A percentile compares a stretch with the other conserved stretches of the same genome.
phyloP scores from a whole-genome alignment of 805 yeast species.

The Hanseniaspora vineae region DNA sequence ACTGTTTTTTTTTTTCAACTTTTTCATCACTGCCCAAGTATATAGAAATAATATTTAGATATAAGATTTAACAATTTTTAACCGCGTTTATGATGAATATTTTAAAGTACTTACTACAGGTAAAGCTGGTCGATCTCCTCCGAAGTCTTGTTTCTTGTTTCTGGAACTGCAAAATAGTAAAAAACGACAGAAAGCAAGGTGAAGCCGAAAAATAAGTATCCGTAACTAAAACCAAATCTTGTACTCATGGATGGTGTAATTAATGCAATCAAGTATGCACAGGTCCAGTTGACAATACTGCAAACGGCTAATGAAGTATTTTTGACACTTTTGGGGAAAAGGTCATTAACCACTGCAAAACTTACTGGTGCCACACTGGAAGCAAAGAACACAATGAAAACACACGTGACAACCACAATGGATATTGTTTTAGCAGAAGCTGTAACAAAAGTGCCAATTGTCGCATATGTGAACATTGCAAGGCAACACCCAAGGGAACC shows the following conservation, averaged over 20 bases:
- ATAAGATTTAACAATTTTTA: neutral
- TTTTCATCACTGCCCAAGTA: no score
- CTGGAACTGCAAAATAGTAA: slow-evolving; percentile 40
- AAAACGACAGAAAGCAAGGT: slow-evolving; percentile 36
- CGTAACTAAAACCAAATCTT: slow-evolving; percentile 50
- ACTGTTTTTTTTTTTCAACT: no score
- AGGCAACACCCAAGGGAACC: slow-evolving; percentile 45
- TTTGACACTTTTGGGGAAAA: slow-evolving; percentile 54
- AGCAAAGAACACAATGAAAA: slow-evolving; percentile 55
- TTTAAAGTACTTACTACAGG: no score
- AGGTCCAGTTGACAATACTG: slow-evolving; percentile 51
- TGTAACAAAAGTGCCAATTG: slow-evolving; percentile 36
- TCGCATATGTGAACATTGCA: slow-evolving; percentile 46
- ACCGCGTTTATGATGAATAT: no score
- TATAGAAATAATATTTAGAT: neutral
- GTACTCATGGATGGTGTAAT: slow-evolving; percentile 55
- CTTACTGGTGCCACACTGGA: slow-evolving; percentile 65
- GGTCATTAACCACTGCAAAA: slow-evolving; percentile 51
- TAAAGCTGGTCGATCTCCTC: slow-evolving; percentile 1
- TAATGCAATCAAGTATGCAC: slow-evolving; percentile 51
- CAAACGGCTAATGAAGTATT: slow-evolving; percentile 51
- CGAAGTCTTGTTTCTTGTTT: slow-evolving; percentile 31
- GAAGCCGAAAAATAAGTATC: slow-evolving; percentile 44
- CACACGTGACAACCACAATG: slow-evolving; percentile 52
- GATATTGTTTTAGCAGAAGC: slow-evolving; percentile 26